Evolutionary conservation across 1,139 yeast genomes (phyloP), one percentile per base, ranked within the genome.

Genomic region (Yamadazyma pseudoaaseri): DNA sequence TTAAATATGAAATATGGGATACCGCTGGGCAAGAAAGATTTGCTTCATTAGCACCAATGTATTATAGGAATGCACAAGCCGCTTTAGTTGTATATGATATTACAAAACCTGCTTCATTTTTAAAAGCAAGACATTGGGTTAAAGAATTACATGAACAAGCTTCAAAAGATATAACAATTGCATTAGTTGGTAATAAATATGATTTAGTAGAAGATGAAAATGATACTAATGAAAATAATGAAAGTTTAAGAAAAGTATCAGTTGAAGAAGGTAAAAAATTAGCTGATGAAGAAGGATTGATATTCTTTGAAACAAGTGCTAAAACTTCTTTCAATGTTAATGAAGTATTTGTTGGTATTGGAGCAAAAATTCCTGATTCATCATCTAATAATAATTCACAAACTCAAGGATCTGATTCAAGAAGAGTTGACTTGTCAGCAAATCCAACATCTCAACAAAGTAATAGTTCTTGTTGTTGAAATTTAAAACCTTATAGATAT

Each of bases 71-170:
- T 54, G 97, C 98, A n/a, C 97, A 92, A 60, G 95, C 96, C 23
- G 98, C 98, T 0, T 68, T 92, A 45, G 97, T 92, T 8, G 97
- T 92, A 7, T 92, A 92, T 56, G 98, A 92, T 55, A 79, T 92
- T 45, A 90, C 97, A 29, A 92, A 92, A 57, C 97, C 97, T 2
- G 95, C 96, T n/a, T 84, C 95, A 14, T 90, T 92, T 52, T 86
- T 92, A 52, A 90, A 92, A 61, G 98, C 97, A n/a, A 82, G 97
- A 51, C 97, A 90, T 61, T 92, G 98, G 98, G 97, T 92, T 39
- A 87, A 87, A 54, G 97, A 92, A 58, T 73, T 92, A 48, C 96
- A 87, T 52, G 96, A 94, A 48, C 97, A 90, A 62, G 97, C 97
- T 15, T 73, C 85, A 20, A 87, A 87, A 45, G 90, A 84, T 48